phyloP scores from a whole-genome alignment of 2,329 filamentous ascomycete genomes.

The Colletotrichum spinosum region DNA sequence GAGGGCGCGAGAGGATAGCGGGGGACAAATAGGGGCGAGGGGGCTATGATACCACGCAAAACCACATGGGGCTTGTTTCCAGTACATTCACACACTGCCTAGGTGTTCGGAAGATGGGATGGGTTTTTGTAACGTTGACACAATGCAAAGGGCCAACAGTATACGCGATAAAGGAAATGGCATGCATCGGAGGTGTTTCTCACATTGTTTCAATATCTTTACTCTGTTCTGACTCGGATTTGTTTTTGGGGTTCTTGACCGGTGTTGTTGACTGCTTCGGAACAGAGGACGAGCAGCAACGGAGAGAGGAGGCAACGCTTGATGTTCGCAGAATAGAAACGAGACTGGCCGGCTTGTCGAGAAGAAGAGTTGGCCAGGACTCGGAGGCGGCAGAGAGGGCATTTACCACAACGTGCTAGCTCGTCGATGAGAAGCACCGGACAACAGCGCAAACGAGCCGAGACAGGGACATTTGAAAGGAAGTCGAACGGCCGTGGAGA shows the following conservation, averaged over 20 bases:
- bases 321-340: too few relatives aligned
- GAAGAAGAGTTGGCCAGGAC: too few relatives aligned
- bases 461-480: too few relatives aligned
- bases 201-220: constrained; percentile 2
- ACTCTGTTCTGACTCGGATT: constrained; percentile 17
- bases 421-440: too few relatives aligned
- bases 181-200: constrained; percentile 35
- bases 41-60: constrained; percentile 40
- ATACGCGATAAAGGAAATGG: constrained; percentile 38
- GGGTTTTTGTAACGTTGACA: constrained; percentile 36
- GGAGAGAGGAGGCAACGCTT: constrained; percentile 1
- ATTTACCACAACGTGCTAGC: too few relatives aligned
- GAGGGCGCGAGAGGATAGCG: constrained; percentile 16
- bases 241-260: not conserved
- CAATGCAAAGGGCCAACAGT: constrained; percentile 37
- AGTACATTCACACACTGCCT: constrained; percentile 38
- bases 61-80: constrained; percentile 35
- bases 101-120: constrained; percentile 38
- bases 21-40: constrained; percentile 27
- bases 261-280: constrained; percentile 1
- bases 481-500: not conserved
- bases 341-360: too few relatives aligned
- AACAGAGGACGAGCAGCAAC: not conserved
- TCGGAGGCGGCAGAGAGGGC: too few relatives aligned
- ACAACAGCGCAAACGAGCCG: too few relatives aligned